Base-by-base conservation (phyloP, 192 early-diverging fungal genomes). In the Haplosporangium gracile region DNA sequence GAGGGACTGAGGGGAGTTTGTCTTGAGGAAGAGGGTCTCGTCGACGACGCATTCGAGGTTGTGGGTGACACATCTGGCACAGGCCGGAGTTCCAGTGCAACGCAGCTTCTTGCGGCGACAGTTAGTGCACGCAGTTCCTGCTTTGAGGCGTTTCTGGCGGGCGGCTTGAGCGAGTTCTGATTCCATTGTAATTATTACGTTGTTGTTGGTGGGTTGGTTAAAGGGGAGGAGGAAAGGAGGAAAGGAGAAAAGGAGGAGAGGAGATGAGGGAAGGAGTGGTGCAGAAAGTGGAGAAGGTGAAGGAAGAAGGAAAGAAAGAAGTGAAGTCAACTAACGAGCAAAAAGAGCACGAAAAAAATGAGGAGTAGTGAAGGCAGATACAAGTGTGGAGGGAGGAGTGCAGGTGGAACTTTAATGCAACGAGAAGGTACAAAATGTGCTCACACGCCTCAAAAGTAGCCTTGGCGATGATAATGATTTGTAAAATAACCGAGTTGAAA, bases 21-120 rank as follows among this genome's bases (percentile, higher is more conserved):
- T 86, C 79, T 86, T 86, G 39, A 86, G 79, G 84, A 86, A 86
- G 9, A 86, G 47, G 76, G 75, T 79, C 51, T 86, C 84, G 60
- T 86, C 84, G 60, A 86, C 84, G 3, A 86, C 84, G 51, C 84
- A 86, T 11, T 86, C 79, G 40, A 86, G 84, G 42, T 55, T 80
- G 34, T 86, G 84, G 47, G 84, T 78, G 34, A 80, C 75, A 73
- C 84, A 86, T 9, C 84, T 79, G 32, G 70, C 79, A 55, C 84
- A 86, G 32, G 73, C 77, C 4, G 84, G 84, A 6, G 84, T 86
- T 43, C 84, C 84, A 36, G 84, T 86, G 60, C 84, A 86, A 2
- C 84, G 69, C 26, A 85, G 72, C 72, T 86, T 86, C 65, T 86
- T 86, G 70, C 84, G 84, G 42, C 84, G 84, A 26, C 84, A 86